Conservation (phyloP, 148 eudicot species). For the Chenopodium quinoa region DNA sequence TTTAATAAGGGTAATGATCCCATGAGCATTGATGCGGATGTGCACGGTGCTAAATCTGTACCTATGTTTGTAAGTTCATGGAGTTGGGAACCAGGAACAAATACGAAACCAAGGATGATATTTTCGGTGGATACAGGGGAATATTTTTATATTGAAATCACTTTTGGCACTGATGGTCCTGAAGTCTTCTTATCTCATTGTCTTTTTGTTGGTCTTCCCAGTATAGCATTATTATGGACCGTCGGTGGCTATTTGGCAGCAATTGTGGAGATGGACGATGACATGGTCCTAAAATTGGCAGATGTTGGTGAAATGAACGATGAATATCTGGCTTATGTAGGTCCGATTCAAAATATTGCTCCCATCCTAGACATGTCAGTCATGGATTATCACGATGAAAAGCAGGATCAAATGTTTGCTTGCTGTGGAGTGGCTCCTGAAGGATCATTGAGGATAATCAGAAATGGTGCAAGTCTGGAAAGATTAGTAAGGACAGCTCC, state of each 20-base stretch:
- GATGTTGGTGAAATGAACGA: slow-evolving; percentile 30
- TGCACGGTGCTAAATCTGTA: slow-evolving; percentile 38
- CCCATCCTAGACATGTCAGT: slow-evolving; percentile 93
- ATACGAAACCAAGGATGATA: slow-evolving; percentile 56
- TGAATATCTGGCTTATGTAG: slow-evolving; percentile 47
- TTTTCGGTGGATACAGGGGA: slow-evolving; percentile 85
- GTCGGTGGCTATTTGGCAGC: slow-evolving; percentile 78
- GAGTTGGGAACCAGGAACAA: slow-evolving; percentile 82
- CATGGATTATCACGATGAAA: slow-evolving; percentile 81
- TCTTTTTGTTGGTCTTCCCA: slow-evolving; percentile 64
- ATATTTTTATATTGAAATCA: slow-evolving; percentile 58
- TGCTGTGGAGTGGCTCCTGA: slow-evolving; percentile 96
- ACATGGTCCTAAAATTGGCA: slow-evolving; percentile 75
- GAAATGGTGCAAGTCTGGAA: slow-evolving; percentile 88
- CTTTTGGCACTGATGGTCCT: slow-evolving; percentile 48
- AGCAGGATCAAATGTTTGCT: slow-evolving; percentile 96
- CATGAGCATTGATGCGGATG: slow-evolving; percentile 71
- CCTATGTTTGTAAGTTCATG: slow-evolving; percentile 72
- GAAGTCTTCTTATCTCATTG: slow-evolving; percentile 66
- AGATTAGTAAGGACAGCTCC: slow-evolving; percentile 86
- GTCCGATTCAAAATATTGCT: slow-evolving; percentile 84
- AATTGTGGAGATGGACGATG: slow-evolving; percentile 92
- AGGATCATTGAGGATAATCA: slow-evolving; percentile 83
- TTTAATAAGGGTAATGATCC: slow-evolving; percentile 75
- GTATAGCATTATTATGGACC: slow-evolving; percentile 76